These are phyloP conservation scores for Falciphora oryzae DNA, from an alignment of 2,329 filamentous ascomycete genomes.

Conservation along the genomic window DNA sequence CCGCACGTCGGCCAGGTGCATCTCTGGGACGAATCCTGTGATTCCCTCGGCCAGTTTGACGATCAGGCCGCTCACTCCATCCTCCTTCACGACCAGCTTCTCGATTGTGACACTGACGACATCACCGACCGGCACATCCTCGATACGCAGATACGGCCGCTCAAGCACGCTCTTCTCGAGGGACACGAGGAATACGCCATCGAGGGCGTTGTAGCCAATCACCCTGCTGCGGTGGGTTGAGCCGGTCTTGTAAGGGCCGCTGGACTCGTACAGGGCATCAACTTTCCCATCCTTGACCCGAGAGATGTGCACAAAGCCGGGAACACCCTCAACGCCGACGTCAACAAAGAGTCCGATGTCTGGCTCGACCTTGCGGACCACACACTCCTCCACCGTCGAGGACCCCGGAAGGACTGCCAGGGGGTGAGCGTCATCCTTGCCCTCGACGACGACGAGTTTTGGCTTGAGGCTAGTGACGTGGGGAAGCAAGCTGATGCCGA, in stretches of 20 bases:
- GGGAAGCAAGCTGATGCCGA: conserved; percentile 84
- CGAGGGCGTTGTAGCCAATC: conserved; percentile 79
- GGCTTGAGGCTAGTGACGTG: conserved; percentile 64
- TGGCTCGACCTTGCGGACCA: conserved; percentile 71
- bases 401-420: conserved; percentile 63
- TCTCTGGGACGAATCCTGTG: conserved; percentile 79
- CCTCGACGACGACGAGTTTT: conserved; percentile 36
- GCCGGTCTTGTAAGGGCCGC: conserved; percentile 71
- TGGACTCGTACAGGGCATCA: conserved; percentile 70
- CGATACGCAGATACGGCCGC: conserved; percentile 83
- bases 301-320: conserved; percentile 94
- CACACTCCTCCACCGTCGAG: conserved; percentile 69
- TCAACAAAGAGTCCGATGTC: conserved; percentile 78
- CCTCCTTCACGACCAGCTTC: conserved; percentile 71
- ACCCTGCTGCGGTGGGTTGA: conserved; percentile 77
- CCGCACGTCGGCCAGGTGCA: conserved; percentile 81
- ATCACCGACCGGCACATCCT: conserved; percentile 79
- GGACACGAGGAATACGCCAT: conserved; percentile 80
- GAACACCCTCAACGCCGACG: conserved; percentile 58
- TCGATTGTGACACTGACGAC: conserved; percentile 79
- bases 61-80: conserved; percentile 75
- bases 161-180: conserved; percentile 77
- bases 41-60: conserved; percentile 83
- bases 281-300: conserved; percentile 85
- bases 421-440: conserved; percentile 28